Percentiles rank a stretch among this genome's conserved stretches.
Evolutionary conservation across 2,329 filamentous ascomycete species (phyloP).

Genomic region (Ophiocordyceps robertsii): DNA sequence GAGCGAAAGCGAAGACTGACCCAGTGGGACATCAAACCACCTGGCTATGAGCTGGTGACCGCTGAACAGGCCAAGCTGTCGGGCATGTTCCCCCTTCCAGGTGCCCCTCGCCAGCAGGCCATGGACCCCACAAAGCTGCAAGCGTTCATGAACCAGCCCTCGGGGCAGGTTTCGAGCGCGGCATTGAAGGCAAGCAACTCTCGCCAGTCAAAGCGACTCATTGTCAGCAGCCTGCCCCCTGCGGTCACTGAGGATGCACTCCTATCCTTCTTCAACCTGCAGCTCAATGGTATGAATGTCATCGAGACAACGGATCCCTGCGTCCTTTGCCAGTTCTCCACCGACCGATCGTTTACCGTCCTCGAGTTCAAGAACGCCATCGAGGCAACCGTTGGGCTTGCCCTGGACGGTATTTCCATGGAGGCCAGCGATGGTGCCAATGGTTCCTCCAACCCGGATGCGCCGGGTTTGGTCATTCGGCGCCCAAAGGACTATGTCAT

Average conservation of each 20-base stretch:
- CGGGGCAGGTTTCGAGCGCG: constrained; percentile 55
- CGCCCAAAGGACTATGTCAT: constrained; percentile 97
- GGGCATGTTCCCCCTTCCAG: constrained; percentile 96
- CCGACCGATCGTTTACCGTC: constrained; percentile 68
- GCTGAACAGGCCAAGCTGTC: constrained; percentile 98
- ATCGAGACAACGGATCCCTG: constrained; percentile 76
- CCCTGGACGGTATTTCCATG: constrained; percentile 83
- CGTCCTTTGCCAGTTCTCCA: constrained; percentile 66
- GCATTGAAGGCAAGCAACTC: constrained; percentile 86
- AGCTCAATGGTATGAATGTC: constrained; percentile 93
- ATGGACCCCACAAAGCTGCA: constrained; percentile 92
- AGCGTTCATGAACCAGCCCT: constrained; percentile 87
- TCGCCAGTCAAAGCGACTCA: constrained; percentile 82
- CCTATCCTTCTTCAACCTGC: constrained; percentile 82
- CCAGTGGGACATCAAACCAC: constrained; percentile 99
- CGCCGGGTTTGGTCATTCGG: constrained; percentile 57
- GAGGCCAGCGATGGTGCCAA: constrained; percentile 50
- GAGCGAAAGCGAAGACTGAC: constrained; percentile 86
- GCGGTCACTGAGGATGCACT: constrained; percentile 63
- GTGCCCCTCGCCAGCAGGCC: constrained; percentile 83
- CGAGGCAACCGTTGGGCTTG: constrained; percentile 83
- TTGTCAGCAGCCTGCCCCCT: constrained; percentile 70
- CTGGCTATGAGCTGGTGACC: constrained; percentile 95
- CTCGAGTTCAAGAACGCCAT: constrained; percentile 79
- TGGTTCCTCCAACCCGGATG: constrained; percentile 38